Percentiles rank a stretch among this genome's conserved stretches.
Evolutionary conservation across 192 early-diverging fungal species (phyloP).

Genomic region (Gamsiella multidivaricata): DNA sequence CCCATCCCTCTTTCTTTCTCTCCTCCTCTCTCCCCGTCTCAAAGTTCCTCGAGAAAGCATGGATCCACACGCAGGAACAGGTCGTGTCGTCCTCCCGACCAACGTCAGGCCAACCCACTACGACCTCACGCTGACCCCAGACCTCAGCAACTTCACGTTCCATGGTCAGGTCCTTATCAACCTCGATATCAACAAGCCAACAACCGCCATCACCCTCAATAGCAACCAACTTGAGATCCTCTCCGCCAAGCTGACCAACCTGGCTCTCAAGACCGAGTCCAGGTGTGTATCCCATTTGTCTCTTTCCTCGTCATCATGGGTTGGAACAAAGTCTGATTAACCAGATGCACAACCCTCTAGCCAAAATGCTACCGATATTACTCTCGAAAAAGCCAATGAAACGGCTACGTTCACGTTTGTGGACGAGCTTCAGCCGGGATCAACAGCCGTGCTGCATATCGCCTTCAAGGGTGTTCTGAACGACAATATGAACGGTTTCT

Average conservation of each 20-base stretch:
- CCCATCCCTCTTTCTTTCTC: background rate
- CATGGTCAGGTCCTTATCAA: slow-evolving; percentile 65
- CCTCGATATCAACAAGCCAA: slow-evolving; percentile 70
- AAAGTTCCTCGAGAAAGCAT: slow-evolving; percentile 7
- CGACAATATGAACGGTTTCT: slow-evolving; percentile 95
- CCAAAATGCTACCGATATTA: slow-evolving; percentile 57
- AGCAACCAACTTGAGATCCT: slow-evolving; percentile 73
- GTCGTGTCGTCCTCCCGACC: slow-evolving; percentile 84
- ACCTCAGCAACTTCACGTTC: slow-evolving; percentile 84
- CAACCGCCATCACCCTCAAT: slow-evolving; percentile 75
- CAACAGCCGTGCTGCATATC: slow-evolving; percentile 65
- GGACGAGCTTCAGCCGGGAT: slow-evolving; percentile 61
- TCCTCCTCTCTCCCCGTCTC: background rate
- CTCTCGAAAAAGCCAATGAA: slow-evolving; percentile 56
- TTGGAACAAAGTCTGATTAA: no score
- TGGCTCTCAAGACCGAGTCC: slow-evolving; percentile 65
- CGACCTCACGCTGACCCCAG: slow-evolving; percentile 80
- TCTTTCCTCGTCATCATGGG: background rate
- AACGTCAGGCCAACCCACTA: slow-evolving; percentile 89
- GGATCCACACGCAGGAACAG: slow-evolving; percentile 53
- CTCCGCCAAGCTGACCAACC: slow-evolving; percentile 59
- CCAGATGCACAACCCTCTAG: slow-evolving; percentile 20
- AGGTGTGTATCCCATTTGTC: slow-evolving; percentile 30
- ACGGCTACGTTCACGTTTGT: slow-evolving; percentile 69
- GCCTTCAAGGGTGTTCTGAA: slow-evolving; percentile 76